Conservation (phyloP, 148 eudicot genomes). For the Silene latifolia region DNA sequence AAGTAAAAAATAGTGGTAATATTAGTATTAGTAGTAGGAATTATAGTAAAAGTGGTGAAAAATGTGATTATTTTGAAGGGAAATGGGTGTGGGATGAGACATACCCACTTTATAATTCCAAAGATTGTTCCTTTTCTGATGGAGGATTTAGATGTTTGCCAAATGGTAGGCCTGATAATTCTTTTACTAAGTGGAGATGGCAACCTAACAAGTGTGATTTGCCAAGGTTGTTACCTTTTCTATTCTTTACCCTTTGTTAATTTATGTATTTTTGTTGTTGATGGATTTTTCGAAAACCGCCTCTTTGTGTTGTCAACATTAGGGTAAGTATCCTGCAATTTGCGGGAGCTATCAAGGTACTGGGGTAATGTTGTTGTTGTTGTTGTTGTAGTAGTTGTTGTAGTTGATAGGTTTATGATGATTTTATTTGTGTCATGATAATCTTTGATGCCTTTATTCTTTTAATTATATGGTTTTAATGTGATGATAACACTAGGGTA, state of each 20-base stretch:
- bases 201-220: conserved; percentile 79
- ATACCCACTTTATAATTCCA: conserved; percentile 72
- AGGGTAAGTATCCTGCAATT: too few species aligned
- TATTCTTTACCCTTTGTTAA: neutral
- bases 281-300: neutral
- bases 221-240: conserved; percentile 55
- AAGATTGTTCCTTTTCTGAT: conserved; percentile 69
- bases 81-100: conserved; percentile 94
- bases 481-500: neutral
- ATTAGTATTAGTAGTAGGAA: too few species aligned
- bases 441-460: neutral
- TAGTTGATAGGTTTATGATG: neutral
- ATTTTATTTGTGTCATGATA: neutral
- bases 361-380: too few species aligned
- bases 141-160: conserved; percentile 76
- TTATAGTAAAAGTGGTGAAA: conserved; percentile 18
- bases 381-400: too few species aligned
- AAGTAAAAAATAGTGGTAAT: too few species aligned
- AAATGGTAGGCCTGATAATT: conserved; percentile 73
- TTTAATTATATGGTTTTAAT: neutral
- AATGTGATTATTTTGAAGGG: conserved; percentile 77
- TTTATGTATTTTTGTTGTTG: neutral
- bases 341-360: too few species aligned
- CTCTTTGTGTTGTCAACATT: too few species aligned
- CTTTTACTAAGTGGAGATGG: conserved; percentile 92